phyloP scores from a whole-genome alignment of 371 early-diverging fungal genomes.

The Syncephalis fuscata region DNA sequence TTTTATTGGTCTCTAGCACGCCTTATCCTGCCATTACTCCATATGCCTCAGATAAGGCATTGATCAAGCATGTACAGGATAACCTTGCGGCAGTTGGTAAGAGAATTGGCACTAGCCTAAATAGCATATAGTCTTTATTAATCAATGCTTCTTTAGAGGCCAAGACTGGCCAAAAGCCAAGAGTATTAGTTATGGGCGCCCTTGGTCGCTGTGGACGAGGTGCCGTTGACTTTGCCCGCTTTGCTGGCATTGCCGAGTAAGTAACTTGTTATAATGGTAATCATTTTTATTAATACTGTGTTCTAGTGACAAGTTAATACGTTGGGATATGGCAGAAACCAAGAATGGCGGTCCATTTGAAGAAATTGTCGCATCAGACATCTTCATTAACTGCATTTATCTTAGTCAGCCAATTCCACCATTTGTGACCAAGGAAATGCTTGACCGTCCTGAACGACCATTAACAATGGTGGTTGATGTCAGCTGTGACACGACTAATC shows the following conservation, averaged over 20 bases:
- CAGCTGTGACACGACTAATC: slow-evolving; percentile 92
- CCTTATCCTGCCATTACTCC: slow-evolving; percentile 57
- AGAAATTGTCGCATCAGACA: slow-evolving; percentile 72
- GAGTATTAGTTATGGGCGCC: slow-evolving; percentile 94
- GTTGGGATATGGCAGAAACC: slow-evolving; percentile 95
- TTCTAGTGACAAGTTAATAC: slow-evolving; percentile 51
- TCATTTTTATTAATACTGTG: background rate
- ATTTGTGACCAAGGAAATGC: slow-evolving; percentile 68
- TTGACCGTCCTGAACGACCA: slow-evolving; percentile 40
- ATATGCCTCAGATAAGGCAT: slow-evolving; percentile 65
- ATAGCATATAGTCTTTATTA: too few species aligned
- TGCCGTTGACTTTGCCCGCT: slow-evolving; percentile 66
- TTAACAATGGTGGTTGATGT: slow-evolving; percentile 85
- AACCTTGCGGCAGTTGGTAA: slow-evolving; percentile 52
- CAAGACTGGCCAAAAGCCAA: slow-evolving; percentile 47
- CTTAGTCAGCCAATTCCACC: slow-evolving; percentile 82
- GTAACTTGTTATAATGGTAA: slow-evolving; percentile 2
- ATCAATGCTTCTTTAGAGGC: too few species aligned
- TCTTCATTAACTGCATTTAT: slow-evolving; percentile 98
- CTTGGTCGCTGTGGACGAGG: slow-evolving; percentile 91
- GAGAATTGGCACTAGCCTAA: slow-evolving; percentile 2
- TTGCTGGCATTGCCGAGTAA: slow-evolving; percentile 69
- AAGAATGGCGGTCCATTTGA: slow-evolving; percentile 84
- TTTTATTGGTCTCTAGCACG: background rate
- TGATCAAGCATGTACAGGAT: slow-evolving; percentile 52